Percentiles rank a stretch among this genome's conserved stretches.
Conservation (phyloP, 768 basidiomycete genomes). For the Fomitopsis pulvina region DNA sequence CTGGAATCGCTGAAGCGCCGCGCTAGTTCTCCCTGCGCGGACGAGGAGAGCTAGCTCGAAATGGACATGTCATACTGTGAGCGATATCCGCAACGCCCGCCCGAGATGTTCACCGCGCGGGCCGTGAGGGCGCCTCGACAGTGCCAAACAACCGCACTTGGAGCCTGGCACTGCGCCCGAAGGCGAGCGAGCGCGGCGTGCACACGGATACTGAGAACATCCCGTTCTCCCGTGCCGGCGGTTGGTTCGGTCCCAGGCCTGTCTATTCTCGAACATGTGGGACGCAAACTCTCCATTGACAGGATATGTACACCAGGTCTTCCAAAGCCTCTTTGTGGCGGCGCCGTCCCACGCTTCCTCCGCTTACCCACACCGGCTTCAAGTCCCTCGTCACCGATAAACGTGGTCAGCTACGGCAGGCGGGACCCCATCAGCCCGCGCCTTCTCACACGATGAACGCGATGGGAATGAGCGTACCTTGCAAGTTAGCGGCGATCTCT, state of each 20-base stretch:
- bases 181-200: background rate
- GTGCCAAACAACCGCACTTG: background rate
- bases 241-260: background rate
- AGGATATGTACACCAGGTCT: slow-evolving; percentile 3
- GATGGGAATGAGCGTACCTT: slow-evolving; percentile 37
- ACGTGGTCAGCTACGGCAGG: slow-evolving; percentile 69
- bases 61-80: slow-evolving; percentile 3
- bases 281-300: background rate
- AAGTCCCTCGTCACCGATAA: slow-evolving; percentile 51
- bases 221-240: background rate
- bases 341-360: slow-evolving; percentile 6
- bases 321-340: slow-evolving; percentile 15
- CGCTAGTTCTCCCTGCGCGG: background rate
- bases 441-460: background rate
- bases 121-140: background rate
- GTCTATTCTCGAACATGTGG: slow-evolving; percentile 4
- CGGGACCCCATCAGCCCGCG: slow-evolving; percentile 14
- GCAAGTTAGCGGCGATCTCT: slow-evolving; percentile 92
- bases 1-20: slow-evolving; percentile 16
- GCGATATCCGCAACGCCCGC: background rate
- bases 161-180: background rate
- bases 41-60: slow-evolving; percentile 11
- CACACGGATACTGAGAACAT: background rate
- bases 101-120: background rate
- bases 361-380: slow-evolving; percentile 6